Percentiles rank a stretch among this genome's conserved stretches.
Evolutionary conservation across 306 rosid genomes (phyloP).

Genomic region (Vigna unguiculata): DNA sequence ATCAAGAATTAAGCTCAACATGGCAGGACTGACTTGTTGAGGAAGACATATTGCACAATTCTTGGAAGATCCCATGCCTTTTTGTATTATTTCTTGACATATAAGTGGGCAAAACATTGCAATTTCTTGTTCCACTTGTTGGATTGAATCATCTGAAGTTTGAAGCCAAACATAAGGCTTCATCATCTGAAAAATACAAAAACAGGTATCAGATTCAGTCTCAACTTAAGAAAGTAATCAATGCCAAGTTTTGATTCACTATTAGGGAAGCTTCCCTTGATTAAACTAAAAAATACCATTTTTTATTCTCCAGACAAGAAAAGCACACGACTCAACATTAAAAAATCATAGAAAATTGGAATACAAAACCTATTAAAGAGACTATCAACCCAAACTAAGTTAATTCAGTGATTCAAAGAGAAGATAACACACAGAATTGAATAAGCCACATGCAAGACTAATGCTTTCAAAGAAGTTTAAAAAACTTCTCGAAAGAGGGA

Average conservation of each 20-base stretch:
- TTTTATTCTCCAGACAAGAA: slow-evolving; percentile 15
- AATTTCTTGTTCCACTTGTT: slow-evolving; percentile 95
- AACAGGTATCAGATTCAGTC: slow-evolving; percentile 39
- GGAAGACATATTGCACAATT: slow-evolving; percentile 95
- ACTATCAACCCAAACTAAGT: slow-evolving; percentile 4
- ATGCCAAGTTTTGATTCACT: slow-evolving; percentile 15
- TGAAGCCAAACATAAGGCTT: slow-evolving; percentile 92
- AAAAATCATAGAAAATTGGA: slow-evolving; percentile 10
- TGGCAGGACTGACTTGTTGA: slow-evolving; percentile 89
- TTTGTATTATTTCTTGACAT: slow-evolving; percentile 79
- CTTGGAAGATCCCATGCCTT: slow-evolving; percentile 91
- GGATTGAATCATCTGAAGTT: slow-evolving; percentile 90
- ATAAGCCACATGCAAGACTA: neutral
- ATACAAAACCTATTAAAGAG: slow-evolving; percentile 9
- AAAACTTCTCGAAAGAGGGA: neutral
- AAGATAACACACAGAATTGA: slow-evolving; percentile 17
- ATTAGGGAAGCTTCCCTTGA: slow-evolving; percentile 1
- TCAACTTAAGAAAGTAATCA: slow-evolving; percentile 19
- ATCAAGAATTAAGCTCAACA: slow-evolving; percentile 90
- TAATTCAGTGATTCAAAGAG: slow-evolving; percentile 12
- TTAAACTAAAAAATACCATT: slow-evolving; percentile 1
- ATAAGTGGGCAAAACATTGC: slow-evolving; percentile 93
- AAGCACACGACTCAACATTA: slow-evolving; percentile 6
- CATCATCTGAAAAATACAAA: slow-evolving; percentile 63
- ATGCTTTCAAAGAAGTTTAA: slow-evolving; percentile 4